These are phyloP conservation scores for Beauveria asiatica DNA, from an alignment of 2,329 filamentous ascomycete genomes.

Conservation along the genomic window DNA sequence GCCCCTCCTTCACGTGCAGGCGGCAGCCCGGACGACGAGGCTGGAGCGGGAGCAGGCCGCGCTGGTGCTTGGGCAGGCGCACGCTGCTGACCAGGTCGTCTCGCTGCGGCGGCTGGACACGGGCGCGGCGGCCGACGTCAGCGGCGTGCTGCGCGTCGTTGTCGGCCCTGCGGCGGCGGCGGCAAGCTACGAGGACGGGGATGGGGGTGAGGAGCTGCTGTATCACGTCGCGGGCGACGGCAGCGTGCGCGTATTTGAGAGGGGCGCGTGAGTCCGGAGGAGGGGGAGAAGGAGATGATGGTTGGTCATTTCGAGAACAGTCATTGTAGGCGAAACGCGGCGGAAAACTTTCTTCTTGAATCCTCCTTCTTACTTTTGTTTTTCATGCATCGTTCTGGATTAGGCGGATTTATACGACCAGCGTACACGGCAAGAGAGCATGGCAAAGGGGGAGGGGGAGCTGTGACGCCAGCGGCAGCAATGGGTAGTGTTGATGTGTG, in stretches of 20 bases:
- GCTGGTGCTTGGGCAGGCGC: constrained; percentile 64
- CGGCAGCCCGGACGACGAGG: constrained; percentile 42
- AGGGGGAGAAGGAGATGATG: too few relatives aligned
- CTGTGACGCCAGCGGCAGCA: too few relatives aligned
- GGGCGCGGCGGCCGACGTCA: constrained; percentile 82
- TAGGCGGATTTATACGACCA: too few relatives aligned
- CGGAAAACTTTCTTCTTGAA: too few relatives aligned
- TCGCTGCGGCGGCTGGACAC: constrained; percentile 73
- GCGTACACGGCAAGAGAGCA: too few relatives aligned
- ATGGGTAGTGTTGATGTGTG: too few relatives aligned
- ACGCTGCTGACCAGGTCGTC: constrained; percentile 64
- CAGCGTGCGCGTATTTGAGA: constrained; percentile 72
- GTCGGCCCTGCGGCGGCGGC: constrained; percentile 70
- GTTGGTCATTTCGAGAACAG: too few relatives aligned
- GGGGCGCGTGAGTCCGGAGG: constrained; percentile 40
- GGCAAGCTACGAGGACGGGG: constrained; percentile 67
- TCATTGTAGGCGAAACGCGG: too few relatives aligned
- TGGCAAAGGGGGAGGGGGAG: too few relatives aligned
- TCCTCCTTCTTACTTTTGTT: too few relatives aligned
- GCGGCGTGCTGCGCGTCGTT: constrained; percentile 69
- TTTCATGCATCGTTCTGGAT: too few relatives aligned
- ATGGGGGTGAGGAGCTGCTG: constrained; percentile 62
- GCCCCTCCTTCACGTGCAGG: constrained; percentile 49
- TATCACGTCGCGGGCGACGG: constrained; percentile 78
- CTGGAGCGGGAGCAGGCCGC: constrained; percentile 63